Percentiles rank a stretch among this genome's conserved stretches.
These are phyloP conservation scores for Vinca minor DNA, from an alignment of 257 asterid genomes.

Conservation along the genomic window DNA sequence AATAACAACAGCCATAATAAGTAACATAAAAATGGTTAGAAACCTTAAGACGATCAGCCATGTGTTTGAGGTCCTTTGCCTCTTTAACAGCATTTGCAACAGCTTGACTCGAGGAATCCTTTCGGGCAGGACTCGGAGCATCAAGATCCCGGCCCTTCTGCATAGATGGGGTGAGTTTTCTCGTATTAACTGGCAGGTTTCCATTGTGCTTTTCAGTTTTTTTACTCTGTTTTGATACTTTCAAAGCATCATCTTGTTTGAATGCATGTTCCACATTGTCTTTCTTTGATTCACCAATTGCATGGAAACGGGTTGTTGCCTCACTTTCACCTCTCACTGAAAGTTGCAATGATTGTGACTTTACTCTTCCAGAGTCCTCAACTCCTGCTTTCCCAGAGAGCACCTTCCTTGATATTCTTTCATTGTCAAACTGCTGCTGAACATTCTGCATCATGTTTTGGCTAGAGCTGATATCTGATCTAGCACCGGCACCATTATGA, in stretches of 20 bases:
- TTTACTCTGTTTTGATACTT: slow-evolving; percentile 44
- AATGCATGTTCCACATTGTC: slow-evolving; percentile 38
- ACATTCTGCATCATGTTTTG: slow-evolving; percentile 42
- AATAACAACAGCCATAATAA: neutral
- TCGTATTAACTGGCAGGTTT: slow-evolving; percentile 28
- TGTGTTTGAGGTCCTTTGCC: slow-evolving; percentile 89
- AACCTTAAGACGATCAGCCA: slow-evolving; percentile 95
- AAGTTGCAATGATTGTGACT: slow-evolving; percentile 68
- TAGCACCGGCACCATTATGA: slow-evolving; percentile 28
- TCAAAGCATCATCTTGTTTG: slow-evolving; percentile 40
- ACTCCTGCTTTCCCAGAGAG: slow-evolving; percentile 26
- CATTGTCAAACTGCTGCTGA: slow-evolving; percentile 36
- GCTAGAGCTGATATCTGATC: slow-evolving; percentile 27
- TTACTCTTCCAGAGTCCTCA: slow-evolving; percentile 48
- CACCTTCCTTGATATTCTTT: slow-evolving; percentile 41
- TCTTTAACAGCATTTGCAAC: slow-evolving; percentile 82
- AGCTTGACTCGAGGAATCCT: slow-evolving; percentile 77
- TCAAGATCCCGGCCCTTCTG: slow-evolving; percentile 55
- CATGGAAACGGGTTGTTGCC: slow-evolving; percentile 25
- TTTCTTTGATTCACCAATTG: slow-evolving; percentile 52
- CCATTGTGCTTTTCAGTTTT: slow-evolving; percentile 50
- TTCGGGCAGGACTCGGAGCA: slow-evolving; percentile 70
- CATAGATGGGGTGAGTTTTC: slow-evolving; percentile 54
- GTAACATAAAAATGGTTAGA: slow-evolving; percentile 13
- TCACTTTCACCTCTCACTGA: slow-evolving; percentile 54